Evolutionary conservation across 208 protist genomes (phyloP), one percentile per base, ranked within the genome.

Genomic region (Porcisia hertigi): DNA sequence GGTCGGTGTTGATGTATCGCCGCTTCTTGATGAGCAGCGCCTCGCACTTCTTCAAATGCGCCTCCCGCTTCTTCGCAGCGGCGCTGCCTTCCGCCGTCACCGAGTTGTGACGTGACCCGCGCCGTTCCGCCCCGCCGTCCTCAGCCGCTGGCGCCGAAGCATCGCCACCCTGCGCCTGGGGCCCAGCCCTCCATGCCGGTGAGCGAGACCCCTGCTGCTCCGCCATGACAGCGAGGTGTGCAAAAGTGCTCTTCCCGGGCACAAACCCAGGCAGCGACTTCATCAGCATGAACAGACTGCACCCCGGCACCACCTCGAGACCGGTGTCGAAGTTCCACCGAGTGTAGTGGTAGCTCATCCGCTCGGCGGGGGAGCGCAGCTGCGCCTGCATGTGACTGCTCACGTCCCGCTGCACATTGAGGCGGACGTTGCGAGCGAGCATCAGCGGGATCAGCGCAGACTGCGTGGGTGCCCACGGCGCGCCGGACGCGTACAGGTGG

Each of bases 311-410:
- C 3, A 53, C 36, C 16, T 59, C 43, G 4, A 71, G 52, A 2
- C 11, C 52, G 11, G 25, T 36, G 8, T 25, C 23, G 45, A 53
- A 71, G 16, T 54, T 47, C 67, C 67, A 71, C 25, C 3, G 11
- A 1, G 49, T 53, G 52, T 71, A 71, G 67, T 71, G 34, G 49
- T 45, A 71, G 18, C 0, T 71, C n/a, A n/a, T n/a, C n/a, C n/a
- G n/a, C n/a, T n/a, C n/a, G n/a, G n/a, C n/a, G n/a, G n/a, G n/a
- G n/a, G n/a, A n/a, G n/a, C n/a, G n/a, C n/a, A n/a, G n/a, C n/a
- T n/a, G n/a, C n/a, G n/a, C n/a, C n/a, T n/a, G n/a, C n/a, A n/a
- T n/a, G n/a, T n/a, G n/a, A n/a, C n/a, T n/a, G n/a, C n/a, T n/a
- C n/a, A n/a, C n/a, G n/a, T n/a, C n/a, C n/a, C n/a, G n/a, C n/a